These are phyloP conservation scores for Kwoniella sp. DNA, from an alignment of 768 basidiomycete species.

Conservation along the genomic window DNA sequence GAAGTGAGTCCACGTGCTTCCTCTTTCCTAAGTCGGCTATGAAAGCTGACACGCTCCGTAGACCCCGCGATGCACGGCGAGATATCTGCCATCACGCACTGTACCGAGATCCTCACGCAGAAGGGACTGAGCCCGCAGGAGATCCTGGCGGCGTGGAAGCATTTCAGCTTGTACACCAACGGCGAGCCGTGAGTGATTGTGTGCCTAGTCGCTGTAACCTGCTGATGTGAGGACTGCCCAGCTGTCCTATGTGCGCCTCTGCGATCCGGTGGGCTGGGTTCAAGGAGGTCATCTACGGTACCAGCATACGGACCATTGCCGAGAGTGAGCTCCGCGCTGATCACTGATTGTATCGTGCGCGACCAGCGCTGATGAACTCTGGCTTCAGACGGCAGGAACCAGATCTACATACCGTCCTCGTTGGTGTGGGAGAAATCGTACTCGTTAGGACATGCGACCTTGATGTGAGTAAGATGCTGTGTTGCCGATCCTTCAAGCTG, in stretches of 20 bases:
- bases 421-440: constrained; percentile 36
- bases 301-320: constrained; percentile 34
- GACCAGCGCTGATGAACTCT: no score
- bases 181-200: constrained; percentile 36
- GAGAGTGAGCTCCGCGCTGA: constrained; percentile 17
- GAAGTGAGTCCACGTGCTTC: constrained; percentile 18
- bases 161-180: constrained; percentile 37
- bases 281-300: constrained; percentile 39
- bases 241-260: constrained; percentile 32
- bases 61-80: constrained; percentile 41
- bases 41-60: no score
- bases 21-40: no score
- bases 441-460: constrained; percentile 28
- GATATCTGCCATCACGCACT: constrained; percentile 34
- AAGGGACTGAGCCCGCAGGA: constrained; percentile 24
- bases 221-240: background rate
- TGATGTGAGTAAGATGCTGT: constrained; percentile 25
- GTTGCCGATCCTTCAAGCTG: background rate
- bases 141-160: constrained; percentile 34
- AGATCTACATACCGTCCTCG: constrained; percentile 41
- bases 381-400: constrained; percentile 38
- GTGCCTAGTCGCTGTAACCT: background rate
- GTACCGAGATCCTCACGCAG: constrained; percentile 31
- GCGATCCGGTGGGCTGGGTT: constrained; percentile 41
- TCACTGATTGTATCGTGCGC: background rate